A percentile compares a stretch with the other conserved stretches of the same genome.
Conservation (phyloP, 306 rosid species). For the Vigna angularis region DNA sequence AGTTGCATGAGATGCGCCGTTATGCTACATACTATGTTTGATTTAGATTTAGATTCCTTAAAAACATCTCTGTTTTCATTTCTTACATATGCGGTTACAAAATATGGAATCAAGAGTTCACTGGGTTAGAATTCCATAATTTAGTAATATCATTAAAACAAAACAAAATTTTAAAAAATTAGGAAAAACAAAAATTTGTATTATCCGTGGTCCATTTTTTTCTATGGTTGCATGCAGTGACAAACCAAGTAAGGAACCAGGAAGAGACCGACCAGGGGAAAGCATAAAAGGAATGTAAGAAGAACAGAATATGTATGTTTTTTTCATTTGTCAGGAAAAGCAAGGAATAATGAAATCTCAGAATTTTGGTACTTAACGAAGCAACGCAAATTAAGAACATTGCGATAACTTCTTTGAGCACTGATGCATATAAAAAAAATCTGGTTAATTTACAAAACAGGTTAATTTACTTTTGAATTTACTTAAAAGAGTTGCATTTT, state of each 20-base stretch:
- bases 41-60: neutral
- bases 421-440: no score
- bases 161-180: no score
- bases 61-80: no score
- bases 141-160: neutral
- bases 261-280: neutral
- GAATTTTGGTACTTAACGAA: neutral
- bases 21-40: neutral
- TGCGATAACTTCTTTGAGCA: neutral
- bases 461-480: no score
- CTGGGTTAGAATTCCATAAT: no score
- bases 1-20: neutral
- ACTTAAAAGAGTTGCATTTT: no score
- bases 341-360: neutral
- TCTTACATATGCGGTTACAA: neutral
- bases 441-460: no score
- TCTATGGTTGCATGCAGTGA: no score
- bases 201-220: neutral
- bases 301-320: neutral
- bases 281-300: neutral
- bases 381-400: neutral
- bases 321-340: neutral
- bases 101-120: neutral
- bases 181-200: neutral
- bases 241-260: neutral